phyloP scores from a whole-genome alignment of 345 rosid genomes.

The Raphanus sativus region DNA sequence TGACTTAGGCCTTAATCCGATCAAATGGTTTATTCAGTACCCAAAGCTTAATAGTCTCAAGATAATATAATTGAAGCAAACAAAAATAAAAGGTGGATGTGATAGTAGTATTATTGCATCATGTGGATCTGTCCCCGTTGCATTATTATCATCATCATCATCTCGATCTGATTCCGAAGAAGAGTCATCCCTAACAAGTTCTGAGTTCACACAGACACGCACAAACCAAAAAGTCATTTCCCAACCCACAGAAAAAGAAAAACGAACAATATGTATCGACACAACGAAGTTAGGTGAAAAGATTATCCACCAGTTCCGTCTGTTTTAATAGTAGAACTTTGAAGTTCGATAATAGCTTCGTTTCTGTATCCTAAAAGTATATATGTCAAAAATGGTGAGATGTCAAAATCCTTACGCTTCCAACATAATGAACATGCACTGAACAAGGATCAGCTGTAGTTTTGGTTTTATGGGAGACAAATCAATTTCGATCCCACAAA shows the following conservation, averaged over 20 bases:
- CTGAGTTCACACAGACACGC: background rate
- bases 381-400: background rate
- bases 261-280: background rate
- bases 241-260: background rate
- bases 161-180: background rate
- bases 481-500: slow-evolving; percentile 15
- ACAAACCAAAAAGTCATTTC: background rate
- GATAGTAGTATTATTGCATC: background rate
- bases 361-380: background rate
- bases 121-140: background rate
- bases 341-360: background rate
- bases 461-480: slow-evolving; percentile 30
- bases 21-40: background rate
- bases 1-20: background rate
- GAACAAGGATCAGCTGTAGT: background rate
- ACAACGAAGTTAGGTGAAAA: background rate
- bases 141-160: background rate
- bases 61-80: background rate
- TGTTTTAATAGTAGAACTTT: background rate
- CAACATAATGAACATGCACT: slow-evolving; percentile 5
- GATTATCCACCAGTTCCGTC: background rate
- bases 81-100: background rate
- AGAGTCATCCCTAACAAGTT: slow-evolving; percentile 8
- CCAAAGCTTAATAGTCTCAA: background rate
- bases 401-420: background rate